Evolutionary conservation across 1,139 yeast genomes (phyloP), one percentile per base, ranked within the genome.

Genomic region (Yarrowia galli): DNA sequence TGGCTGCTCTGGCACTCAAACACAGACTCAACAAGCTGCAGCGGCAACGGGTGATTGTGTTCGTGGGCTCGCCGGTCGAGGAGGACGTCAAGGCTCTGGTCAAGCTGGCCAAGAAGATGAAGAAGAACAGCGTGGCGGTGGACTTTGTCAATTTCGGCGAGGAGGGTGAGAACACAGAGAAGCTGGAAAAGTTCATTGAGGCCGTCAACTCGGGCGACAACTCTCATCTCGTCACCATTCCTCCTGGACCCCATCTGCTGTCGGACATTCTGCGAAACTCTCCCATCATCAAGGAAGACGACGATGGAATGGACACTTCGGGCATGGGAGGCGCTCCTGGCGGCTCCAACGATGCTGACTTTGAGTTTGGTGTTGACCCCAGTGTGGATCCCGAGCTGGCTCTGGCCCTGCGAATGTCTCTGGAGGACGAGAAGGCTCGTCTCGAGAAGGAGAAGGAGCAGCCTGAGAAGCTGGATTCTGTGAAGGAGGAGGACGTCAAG

Each of bases 381-480:
- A 88, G 89, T 72, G 91, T 91, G 87, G 99, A 95, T 74, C 99
- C 99, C 32, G 99, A 96, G 78, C 86, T 95, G 75, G 99, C 98
- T 0, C 84, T 95, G 82, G 99, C 98, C 0, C 85, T 95, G 74
- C 84, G 96, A 75, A 85, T 91, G 79, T 89, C 96, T 2, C 82
- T 91, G 71, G 96, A 91, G 75, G 97, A 91, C 75, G 96, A 90
- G 74, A 87, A 87, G 75, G 85, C 89, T 46, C 84, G 96, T 76
- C 95, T 89, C 75, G 93, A 88, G 73, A 85, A 77, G 75, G 73
- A 71, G 48, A 69, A 69, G 51, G 71, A 70, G 60, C 71, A 67
- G 40, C 69, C 67, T 15, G 69, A 68, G 51, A 68, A 69, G 43
- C 67, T 69, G 38, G 70, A 65, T 36, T 22, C 67, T 9, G 63